phyloP scores from a whole-genome alignment of 192 early-diverging fungal species.

The Linnemannia exigua region DNA sequence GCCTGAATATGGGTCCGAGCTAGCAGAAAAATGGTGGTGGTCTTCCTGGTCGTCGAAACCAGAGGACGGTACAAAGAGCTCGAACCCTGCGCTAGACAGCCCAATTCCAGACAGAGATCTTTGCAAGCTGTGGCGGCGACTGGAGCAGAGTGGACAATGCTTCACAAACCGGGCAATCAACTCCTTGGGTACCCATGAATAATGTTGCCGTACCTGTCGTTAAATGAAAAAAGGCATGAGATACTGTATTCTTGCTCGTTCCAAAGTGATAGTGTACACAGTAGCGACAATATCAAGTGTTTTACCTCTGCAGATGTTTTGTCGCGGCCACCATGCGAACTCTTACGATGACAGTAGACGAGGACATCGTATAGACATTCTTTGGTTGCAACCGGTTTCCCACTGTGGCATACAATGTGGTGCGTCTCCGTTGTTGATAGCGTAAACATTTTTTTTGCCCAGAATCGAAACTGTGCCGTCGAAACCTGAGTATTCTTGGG shows the following conservation, averaged over 20 bases:
- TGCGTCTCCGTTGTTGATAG: slow-evolving; percentile 27
- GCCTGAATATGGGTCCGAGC: neutral
- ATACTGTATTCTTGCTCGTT: neutral
- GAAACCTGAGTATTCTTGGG: slow-evolving; percentile 61
- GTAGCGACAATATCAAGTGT: neutral
- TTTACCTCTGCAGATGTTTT: slow-evolving; percentile 65
- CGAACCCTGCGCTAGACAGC: neutral
- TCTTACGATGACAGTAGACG: slow-evolving; percentile 57
- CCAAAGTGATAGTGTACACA: neutral
- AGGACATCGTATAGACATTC: slow-evolving; percentile 62
- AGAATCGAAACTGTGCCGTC: slow-evolving; percentile 65
- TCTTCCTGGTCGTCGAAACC: neutral
- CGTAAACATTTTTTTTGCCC: slow-evolving; percentile 66
- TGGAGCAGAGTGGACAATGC: slow-evolving; percentile 54
- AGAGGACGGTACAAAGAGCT: neutral
- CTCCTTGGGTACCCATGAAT: slow-evolving; percentile 60
- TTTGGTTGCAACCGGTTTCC: slow-evolving; percentile 62
- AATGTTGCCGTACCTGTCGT: slow-evolving; percentile 47
- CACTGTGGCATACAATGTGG: slow-evolving; percentile 57
- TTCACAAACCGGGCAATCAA: slow-evolving; percentile 58
- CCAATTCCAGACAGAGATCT: slow-evolving; percentile 11
- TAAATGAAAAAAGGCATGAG: neutral
- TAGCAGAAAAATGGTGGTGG: neutral
- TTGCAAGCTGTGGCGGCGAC: slow-evolving; percentile 51
- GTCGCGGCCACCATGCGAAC: slow-evolving; percentile 63